phyloP scores from a whole-genome alignment of 208 protist genomes.

The Paratrypanosoma confusum region DNA sequence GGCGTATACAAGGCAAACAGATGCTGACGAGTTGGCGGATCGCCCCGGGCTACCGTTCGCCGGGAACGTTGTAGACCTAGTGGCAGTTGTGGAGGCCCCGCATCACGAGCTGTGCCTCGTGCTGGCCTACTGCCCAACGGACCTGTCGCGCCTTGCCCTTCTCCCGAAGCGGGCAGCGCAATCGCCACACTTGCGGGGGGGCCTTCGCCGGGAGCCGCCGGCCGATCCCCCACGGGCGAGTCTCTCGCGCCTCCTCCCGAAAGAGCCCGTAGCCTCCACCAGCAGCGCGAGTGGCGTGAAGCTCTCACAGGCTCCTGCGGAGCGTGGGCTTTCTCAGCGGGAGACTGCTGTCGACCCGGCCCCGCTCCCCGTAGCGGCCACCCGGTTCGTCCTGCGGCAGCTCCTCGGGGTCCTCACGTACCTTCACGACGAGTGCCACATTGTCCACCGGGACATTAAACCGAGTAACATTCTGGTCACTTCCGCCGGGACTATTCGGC shows the following conservation, averaged over 20 bases:
- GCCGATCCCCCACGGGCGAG: too few relatives aligned
- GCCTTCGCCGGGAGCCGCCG: too few relatives aligned
- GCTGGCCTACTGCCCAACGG: constrained; percentile 51
- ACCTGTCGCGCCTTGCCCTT: constrained; percentile 43
- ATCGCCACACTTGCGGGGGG: too few relatives aligned
- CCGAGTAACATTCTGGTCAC: constrained; percentile 76
- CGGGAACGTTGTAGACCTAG: constrained; percentile 14
- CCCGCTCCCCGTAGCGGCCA: too few relatives aligned
- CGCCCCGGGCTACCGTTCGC: not conserved
- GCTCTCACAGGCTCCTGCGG: too few relatives aligned
- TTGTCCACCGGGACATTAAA: constrained; percentile 86
- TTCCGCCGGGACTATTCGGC: constrained; percentile 42
- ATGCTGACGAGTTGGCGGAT: not conserved
- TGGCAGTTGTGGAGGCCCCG: constrained; percentile 64
- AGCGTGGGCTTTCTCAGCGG: too few relatives aligned
- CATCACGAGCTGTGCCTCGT: constrained; percentile 73
- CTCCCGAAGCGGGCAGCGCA: not conserved
- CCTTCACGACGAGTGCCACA: constrained; percentile 58
- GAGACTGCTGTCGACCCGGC: too few relatives aligned
- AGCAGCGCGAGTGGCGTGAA: too few relatives aligned
- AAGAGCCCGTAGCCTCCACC: too few relatives aligned
- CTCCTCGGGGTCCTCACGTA: constrained; percentile 49
- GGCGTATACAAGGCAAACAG: not conserved
- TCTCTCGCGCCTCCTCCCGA: too few relatives aligned
- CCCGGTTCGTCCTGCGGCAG: constrained; percentile 61